Evolutionary conservation across 2,329 filamentous ascomycete species (phyloP).

Genomic region (Xylaria sp.): DNA sequence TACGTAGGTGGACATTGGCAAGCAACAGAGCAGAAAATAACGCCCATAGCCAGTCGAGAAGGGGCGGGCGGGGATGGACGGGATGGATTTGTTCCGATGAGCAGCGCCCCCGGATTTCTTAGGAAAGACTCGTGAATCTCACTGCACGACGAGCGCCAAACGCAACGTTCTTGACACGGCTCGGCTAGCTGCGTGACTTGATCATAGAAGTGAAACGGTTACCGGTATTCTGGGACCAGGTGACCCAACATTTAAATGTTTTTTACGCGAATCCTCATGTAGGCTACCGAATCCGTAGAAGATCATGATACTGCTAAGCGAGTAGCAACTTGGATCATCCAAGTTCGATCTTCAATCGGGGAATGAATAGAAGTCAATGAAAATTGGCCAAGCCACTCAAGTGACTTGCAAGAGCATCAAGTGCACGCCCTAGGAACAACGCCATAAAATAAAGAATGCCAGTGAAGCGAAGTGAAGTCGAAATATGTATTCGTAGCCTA

Average conservation of each 20-base stretch:
- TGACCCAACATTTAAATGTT: slow-evolving; percentile 38
- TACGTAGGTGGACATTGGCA: slow-evolving; percentile 26
- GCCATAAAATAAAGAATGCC: neutral
- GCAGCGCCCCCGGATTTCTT: slow-evolving; percentile 8
- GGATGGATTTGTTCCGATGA: slow-evolving; percentile 23
- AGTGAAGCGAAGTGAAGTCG: slow-evolving; percentile 5
- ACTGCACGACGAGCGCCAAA: slow-evolving; percentile 34
- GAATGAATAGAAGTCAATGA: neutral
- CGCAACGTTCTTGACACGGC: slow-evolving; percentile 40
- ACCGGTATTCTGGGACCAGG: slow-evolving; percentile 43
- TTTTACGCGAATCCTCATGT: slow-evolving; percentile 35
- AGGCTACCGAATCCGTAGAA: slow-evolving; percentile 38
- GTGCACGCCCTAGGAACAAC: neutral
- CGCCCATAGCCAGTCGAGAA: slow-evolving; percentile 34
- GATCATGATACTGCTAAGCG: slow-evolving; percentile 40
- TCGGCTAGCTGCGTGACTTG: slow-evolving; percentile 41
- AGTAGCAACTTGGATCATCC: neutral
- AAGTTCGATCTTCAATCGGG: neutral
- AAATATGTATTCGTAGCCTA: neutral
- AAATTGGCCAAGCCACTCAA: neutral
- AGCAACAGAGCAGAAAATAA: slow-evolving; percentile 31
- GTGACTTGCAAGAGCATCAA: slow-evolving; percentile 4
- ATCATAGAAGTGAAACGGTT: slow-evolving; percentile 44
- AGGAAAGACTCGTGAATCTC: slow-evolving; percentile 15
- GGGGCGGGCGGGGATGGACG: slow-evolving; percentile 23